Percentiles rank a stretch among this genome's conserved stretches.
Evolutionary conservation across 1,284 basidiomycete genomes (phyloP).

Genomic region (Cystobasidium slooffiae): DNA sequence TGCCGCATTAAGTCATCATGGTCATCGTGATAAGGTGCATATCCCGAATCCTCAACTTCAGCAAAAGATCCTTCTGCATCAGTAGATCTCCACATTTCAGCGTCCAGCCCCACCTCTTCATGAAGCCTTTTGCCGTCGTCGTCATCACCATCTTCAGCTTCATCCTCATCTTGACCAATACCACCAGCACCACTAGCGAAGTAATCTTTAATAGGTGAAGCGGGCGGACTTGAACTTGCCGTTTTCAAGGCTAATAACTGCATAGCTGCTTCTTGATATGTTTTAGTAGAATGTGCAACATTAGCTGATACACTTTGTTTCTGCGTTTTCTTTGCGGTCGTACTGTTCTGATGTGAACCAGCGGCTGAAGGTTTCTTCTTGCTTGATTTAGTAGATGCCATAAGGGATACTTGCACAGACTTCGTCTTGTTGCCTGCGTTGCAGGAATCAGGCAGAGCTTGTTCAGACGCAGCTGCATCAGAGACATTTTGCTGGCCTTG

Average conservation of each 20-base stretch:
- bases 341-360: not conserved
- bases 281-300: slow-evolving; percentile 1
- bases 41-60: slow-evolving; percentile 16
- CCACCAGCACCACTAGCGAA: not conserved
- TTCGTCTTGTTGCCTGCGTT: slow-evolving; percentile 1
- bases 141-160: slow-evolving; percentile 4
- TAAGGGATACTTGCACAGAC: not conserved
- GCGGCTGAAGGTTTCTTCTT: slow-evolving; percentile 2
- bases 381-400: not conserved
- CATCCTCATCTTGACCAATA: not conserved
- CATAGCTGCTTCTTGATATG: slow-evolving; percentile 33
- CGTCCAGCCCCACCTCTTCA: no score
- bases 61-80: slow-evolving; percentile 2
- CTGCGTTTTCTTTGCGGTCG: not conserved
- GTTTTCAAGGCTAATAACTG: slow-evolving; percentile 38
- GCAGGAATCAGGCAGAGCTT: not conserved
- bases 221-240: slow-evolving; percentile 30
- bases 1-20: not conserved
- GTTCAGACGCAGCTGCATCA: not conserved
- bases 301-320: not conserved
- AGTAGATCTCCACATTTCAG: slow-evolving; percentile 10
- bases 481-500: no score
- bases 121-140: no score
- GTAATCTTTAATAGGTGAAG: slow-evolving; percentile 2
- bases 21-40: slow-evolving; percentile 1